Evolutionary conservation across 768 basidiomycete species (phyloP).

Genomic region (Cyclocybe aegerita): DNA sequence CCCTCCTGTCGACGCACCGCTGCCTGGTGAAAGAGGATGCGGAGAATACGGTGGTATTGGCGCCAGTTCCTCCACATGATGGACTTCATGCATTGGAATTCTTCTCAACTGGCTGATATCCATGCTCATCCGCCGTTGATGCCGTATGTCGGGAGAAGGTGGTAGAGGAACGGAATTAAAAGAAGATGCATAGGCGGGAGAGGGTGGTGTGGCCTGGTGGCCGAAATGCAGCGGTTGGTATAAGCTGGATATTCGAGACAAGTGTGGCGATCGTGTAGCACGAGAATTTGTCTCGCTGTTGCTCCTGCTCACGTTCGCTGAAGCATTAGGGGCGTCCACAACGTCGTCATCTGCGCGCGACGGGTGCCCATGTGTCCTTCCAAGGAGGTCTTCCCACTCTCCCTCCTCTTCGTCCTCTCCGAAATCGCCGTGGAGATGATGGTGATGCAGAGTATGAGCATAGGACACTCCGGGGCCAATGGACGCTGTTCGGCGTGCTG

Average conservation of each 20-base stretch:
- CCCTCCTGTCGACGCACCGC: constrained; percentile 2
- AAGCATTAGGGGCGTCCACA: not conserved
- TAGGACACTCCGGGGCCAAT: constrained; percentile 47
- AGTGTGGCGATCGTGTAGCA: no score
- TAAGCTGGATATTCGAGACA: not conserved
- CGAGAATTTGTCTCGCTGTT: not conserved
- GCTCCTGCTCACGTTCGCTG: not conserved
- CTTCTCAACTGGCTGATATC: constrained; percentile 34
- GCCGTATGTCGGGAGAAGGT: constrained; percentile 3
- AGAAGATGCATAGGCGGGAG: not conserved
- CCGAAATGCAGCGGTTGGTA: not conserved
- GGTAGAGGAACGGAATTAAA: not conserved
- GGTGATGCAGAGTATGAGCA: constrained; percentile 14
- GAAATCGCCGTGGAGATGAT: constrained; percentile 21
- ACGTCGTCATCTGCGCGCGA: not conserved
- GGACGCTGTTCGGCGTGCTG: constrained; percentile 35
- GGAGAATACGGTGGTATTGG: constrained; percentile 39
- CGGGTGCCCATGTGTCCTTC: not conserved
- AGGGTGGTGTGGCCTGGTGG: not conserved
- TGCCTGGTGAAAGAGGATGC: constrained; percentile 17
- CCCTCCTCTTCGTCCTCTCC: constrained; percentile 25
- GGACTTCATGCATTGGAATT: constrained; percentile 25
- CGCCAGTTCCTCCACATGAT: constrained; percentile 19
- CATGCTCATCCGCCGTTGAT: constrained; percentile 28
- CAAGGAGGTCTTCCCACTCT: not conserved